Evolutionary conservation across 2,329 filamentous ascomycete species (phyloP), one percentile per base, ranked within the genome.

Genomic region (Ophiocordyceps sinensis): DNA sequence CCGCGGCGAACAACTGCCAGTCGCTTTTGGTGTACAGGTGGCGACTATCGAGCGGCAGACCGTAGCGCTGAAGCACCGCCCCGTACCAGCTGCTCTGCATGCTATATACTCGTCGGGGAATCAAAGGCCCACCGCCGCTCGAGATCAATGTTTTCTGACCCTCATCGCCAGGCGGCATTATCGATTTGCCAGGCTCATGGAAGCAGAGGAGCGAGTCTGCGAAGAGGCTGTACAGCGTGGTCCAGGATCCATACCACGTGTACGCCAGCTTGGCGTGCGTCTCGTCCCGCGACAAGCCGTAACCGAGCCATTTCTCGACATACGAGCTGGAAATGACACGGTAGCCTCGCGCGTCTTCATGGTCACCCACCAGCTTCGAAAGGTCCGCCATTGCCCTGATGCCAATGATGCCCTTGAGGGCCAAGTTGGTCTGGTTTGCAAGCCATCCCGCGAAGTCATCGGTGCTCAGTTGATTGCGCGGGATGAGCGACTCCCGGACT

Each of bases 1-100:
- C 83, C 37, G 86, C 85, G 0, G 85, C 83, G 58, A 91, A 88
- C 57, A 93, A 87, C 51, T 91, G 81, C 86, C 86, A 94, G 61
- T 94, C 86, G 28, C 81, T 86, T 63, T 94, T 94, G 29, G 85
- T 82, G 59, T 91, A 91, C 3, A 89, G 60, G 58, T 91, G 85
- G 36, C 86, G 75, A 49, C 75, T 82, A 60, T 94, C 86, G 8
- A 94, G 72, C 0, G 86, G 85, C 4, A 94, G 64, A 1, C 86
- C 86, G 58, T 89, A 93, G 51, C 75, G 78, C 57, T 93, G 85
- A 48, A 85, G 74, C 10, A 89, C 84, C 13, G 75, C 71, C 47
- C 75, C 69, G 63, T 93, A 94, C 84, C 83, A 93, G 44, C 79
- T 69, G 37, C 81, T 87, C 56, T 93, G 84, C 47, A 79, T 77